Evolutionary conservation across 139 green algal genomes (phyloP).

Genomic region (Chlorella sorokiniana): DNA sequence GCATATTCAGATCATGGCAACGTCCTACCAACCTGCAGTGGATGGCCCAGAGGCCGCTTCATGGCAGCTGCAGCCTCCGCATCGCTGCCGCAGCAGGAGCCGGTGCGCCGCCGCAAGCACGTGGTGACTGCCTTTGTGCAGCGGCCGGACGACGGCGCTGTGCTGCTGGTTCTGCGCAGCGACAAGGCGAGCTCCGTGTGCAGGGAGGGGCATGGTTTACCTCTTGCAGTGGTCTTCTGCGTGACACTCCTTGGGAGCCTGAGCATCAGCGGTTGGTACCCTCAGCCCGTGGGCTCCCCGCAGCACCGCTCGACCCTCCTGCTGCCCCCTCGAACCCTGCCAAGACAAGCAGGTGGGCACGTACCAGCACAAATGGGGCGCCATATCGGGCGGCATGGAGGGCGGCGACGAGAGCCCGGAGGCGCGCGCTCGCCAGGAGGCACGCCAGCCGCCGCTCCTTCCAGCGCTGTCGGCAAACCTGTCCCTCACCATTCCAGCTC

Average conservation of each 20-base stretch:
- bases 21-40: too few relatives aligned
- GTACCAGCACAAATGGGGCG: slow-evolving; percentile 43
- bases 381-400: slow-evolving; percentile 46
- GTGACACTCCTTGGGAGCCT: background rate
- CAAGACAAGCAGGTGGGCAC: slow-evolving; percentile 40
- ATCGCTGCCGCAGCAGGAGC: too few relatives aligned
- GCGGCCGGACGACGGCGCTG: slow-evolving; percentile 9
- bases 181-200: slow-evolving; percentile 22
- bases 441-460: background rate
- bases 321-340: too few relatives aligned
- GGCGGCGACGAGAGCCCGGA: slow-evolving; percentile 12
- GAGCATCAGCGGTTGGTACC: background rate
- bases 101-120: too few relatives aligned
- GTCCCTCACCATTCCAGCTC: too few relatives aligned
- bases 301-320: too few relatives aligned
- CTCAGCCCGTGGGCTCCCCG: background rate
- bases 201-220: background rate
- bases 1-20: too few relatives aligned
- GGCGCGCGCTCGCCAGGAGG: slow-evolving; percentile 30
- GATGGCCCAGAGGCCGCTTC: too few relatives aligned
- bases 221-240: background rate
- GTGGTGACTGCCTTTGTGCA: slow-evolving; percentile 51
- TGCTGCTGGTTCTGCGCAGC: slow-evolving; percentile 50
- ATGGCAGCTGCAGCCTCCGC: too few relatives aligned
- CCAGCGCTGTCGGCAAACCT: too few relatives aligned